A percentile compares a stretch with the other conserved stretches of the same genome.
Conservation (phyloP, 2,329 filamentous ascomycete species). For the Eutypa lata region DNA sequence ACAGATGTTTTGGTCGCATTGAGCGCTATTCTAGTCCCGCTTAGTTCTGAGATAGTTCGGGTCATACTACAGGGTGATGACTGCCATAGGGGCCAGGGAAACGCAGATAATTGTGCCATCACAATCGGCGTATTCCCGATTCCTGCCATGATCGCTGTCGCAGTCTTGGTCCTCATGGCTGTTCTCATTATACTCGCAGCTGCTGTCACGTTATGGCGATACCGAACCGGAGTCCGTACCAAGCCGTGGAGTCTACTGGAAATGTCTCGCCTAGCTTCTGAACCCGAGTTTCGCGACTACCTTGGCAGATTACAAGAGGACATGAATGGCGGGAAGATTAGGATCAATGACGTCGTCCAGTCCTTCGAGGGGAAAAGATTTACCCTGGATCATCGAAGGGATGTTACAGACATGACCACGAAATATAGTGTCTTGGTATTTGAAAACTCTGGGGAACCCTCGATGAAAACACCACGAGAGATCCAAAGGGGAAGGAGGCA, state of each 20-base stretch:
- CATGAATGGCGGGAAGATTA: no score
- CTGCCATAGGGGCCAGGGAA: slow-evolving; percentile 18
- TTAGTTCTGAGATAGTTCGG: slow-evolving; percentile 34
- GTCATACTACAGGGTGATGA: slow-evolving; percentile 31
- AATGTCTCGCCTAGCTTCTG: neutral
- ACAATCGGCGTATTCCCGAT: slow-evolving; percentile 28
- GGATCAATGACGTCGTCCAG: no score
- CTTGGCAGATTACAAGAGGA: no score
- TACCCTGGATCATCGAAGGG: no score
- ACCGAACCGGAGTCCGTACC: slow-evolving; percentile 31
- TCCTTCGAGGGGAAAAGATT: no score
- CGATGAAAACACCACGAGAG: no score
- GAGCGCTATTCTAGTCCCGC: slow-evolving; percentile 28
- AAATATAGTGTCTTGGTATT: neutral
- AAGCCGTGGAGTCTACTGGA: slow-evolving; percentile 33
- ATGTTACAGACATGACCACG: neutral
- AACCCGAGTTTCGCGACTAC: no score
- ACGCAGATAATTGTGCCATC: slow-evolving; percentile 26
- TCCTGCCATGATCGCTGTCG: slow-evolving; percentile 26
- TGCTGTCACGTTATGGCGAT: slow-evolving; percentile 19
- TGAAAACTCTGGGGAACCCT: no score
- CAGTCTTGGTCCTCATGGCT: slow-evolving; percentile 24
- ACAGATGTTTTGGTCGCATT: slow-evolving; percentile 28
- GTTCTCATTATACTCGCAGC: slow-evolving; percentile 22
- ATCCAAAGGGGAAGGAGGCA: neutral